Conservation (phyloP, 371 early-diverging fungal genomes). For the Chytridium lagenaria region DNA sequence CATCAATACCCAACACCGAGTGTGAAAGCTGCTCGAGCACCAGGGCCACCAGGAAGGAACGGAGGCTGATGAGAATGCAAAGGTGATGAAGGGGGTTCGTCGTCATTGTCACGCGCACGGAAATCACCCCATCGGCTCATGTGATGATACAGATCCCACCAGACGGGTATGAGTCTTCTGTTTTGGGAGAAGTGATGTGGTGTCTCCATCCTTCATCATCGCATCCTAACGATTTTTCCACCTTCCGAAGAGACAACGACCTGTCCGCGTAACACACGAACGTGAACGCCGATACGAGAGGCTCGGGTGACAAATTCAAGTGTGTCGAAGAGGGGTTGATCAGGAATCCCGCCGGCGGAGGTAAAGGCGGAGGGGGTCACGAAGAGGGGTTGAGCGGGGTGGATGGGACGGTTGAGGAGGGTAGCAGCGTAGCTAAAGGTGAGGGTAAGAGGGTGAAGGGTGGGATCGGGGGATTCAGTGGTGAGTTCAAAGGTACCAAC, state of each 20-base stretch:
- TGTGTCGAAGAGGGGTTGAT: constrained; percentile 17
- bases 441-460: neutral
- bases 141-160: constrained; percentile 11
- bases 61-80: too few species aligned
- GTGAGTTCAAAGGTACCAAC: constrained; percentile 16
- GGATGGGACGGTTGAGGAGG: constrained; percentile 9
- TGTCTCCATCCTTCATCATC: constrained; percentile 14
- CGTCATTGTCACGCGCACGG: neutral
- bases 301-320: constrained; percentile 2
- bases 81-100: neutral
- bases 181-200: neutral
- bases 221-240: neutral
- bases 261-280: neutral
- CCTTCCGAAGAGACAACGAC: neutral
- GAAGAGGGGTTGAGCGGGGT: constrained; percentile 20
- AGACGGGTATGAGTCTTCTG: neutral
- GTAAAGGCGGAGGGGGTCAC: neutral
- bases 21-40: neutral
- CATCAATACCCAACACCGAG: neutral
- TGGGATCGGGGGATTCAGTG: constrained; percentile 12
- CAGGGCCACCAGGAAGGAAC: constrained; percentile 2
- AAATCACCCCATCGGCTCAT: neutral
- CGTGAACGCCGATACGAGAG: neutral
- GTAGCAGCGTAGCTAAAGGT: neutral
- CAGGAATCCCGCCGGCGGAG: constrained; percentile 4